Base-by-base conservation (phyloP, 2,329 filamentous ascomycete genomes). In the Arthrobotrys sphaeroides region DNA sequence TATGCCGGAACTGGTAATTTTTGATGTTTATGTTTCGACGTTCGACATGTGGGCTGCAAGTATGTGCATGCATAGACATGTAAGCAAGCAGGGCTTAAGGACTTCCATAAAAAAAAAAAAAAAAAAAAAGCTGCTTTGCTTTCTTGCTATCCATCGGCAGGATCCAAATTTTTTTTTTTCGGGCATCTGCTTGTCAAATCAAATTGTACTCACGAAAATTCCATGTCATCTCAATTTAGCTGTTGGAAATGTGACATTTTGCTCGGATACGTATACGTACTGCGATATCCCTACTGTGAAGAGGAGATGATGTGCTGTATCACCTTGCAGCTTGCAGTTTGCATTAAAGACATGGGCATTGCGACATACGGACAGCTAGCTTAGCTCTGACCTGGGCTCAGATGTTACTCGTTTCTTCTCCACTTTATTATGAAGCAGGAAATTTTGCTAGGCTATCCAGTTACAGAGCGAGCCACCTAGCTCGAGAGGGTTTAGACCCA, bases 291-390 rank as follows among this genome's bases (percentile, higher is more conserved):
- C 47, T 43, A 43, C 40, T 49, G 38, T 40, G 70, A 38, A 55
- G 51, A 55, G 51, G 51, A 62, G 72, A 69, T 69, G 72, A 68
- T 75, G 72, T 65, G 67, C 67, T 72, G 72, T 75, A 75, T 60
- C 72, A 68, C 64, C 47, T 42, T 69, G 72, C 72, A 75, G 72
- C 36, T 53, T 74, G 68, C 68, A 73, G 68, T 51, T 31, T 74
- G 72, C 72, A 75, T 69, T 45, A 57, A n/a, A 67, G 61, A 64
- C 69, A 67, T 67, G 57, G 67, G 49, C 65, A 75, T 75, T 75
- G 72, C 72, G 72, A 75, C 72, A 75, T 69, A 69, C 64, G 60
- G 53, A 68, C 57, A 55, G 45, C 66, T 60, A 61, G 31, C 1
- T n/a, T n/a, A 33, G 47, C 57, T 40, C 43, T 40, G 22, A n/a